A percentile compares a stretch with the other conserved stretches of the same genome.
Evolutionary conservation across 2,329 filamentous ascomycete species (phyloP).

Genomic region (Sphaceloma murrayae): DNA sequence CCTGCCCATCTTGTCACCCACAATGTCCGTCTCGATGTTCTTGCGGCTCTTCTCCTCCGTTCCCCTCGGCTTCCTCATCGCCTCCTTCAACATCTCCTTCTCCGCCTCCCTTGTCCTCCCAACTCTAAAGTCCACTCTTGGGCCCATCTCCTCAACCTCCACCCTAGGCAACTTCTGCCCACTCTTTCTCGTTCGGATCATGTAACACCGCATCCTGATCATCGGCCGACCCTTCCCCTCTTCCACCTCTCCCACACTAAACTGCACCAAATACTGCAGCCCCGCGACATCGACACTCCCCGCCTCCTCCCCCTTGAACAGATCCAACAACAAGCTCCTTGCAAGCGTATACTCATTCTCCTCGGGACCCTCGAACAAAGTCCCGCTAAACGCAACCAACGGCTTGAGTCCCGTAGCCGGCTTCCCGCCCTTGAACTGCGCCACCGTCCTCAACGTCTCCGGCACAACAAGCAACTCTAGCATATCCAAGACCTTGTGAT

Average conservation of each 20-base stretch:
- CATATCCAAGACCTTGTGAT: constrained; percentile 87
- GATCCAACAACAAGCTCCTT: constrained; percentile 78
- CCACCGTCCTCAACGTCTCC: constrained; percentile 57
- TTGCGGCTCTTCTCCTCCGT: constrained; percentile 70
- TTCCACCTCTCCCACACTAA: constrained; percentile 57
- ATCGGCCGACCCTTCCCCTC: constrained; percentile 35
- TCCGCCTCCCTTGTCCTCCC: constrained; percentile 75
- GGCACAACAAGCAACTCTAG: constrained; percentile 77
- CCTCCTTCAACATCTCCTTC: constrained; percentile 72
- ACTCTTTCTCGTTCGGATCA: constrained; percentile 76
- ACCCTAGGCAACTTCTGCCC: constrained; percentile 73
- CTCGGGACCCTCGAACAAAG: constrained; percentile 74
- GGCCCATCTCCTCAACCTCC: constrained; percentile 91
- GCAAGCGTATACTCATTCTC: constrained; percentile 71
- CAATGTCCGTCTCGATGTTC: constrained; percentile 82
- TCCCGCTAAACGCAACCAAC: constrained; percentile 82
- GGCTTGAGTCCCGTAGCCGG: constrained; percentile 72
- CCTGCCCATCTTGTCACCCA: constrained; percentile 93
- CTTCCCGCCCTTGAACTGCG: constrained; percentile 60
- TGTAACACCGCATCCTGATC: constrained; percentile 67
- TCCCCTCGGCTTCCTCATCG: constrained; percentile 74
- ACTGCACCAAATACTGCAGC: constrained; percentile 77
- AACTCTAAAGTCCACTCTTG: constrained; percentile 81
- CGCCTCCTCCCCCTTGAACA: constrained; percentile 76
- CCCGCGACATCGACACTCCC: constrained; percentile 90